Percentiles rank a stretch among this genome's conserved stretches.
Evolutionary conservation across 352 stramenopile species (phyloP).

Genomic region (Peronospora destructor): DNA sequence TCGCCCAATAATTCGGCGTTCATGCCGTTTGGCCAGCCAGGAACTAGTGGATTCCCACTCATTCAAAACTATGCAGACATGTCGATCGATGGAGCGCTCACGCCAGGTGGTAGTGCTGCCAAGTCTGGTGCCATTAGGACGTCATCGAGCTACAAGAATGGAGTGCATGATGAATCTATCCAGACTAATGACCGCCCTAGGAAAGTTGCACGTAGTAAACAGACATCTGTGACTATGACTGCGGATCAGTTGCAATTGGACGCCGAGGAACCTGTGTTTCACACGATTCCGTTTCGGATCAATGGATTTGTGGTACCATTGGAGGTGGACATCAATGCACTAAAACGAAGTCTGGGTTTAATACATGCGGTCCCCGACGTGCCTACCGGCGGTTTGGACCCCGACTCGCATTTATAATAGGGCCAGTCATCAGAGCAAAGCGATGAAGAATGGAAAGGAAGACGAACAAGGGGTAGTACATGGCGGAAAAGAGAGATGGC

Average conservation of each 20-base stretch:
- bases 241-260: conserved; percentile 26
- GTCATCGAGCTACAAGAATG: conserved; percentile 24
- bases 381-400: conserved; percentile 17
- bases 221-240: background rate
- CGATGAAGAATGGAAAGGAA: conserved; percentile 1
- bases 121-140: conserved; percentile 11
- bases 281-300: conserved; percentile 64
- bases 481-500: conserved; percentile 6
- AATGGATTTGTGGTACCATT: conserved; percentile 66
- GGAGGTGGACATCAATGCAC: conserved; percentile 56
- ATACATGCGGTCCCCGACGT: conserved; percentile 15
- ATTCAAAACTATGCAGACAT: conserved; percentile 46
- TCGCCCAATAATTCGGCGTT: conserved; percentile 22
- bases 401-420: conserved; percentile 29
- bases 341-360: conserved; percentile 46
- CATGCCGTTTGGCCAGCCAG: conserved; percentile 23
- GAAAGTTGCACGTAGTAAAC: conserved; percentile 35
- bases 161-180: conserved; percentile 22
- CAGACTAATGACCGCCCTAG: conserved; percentile 34
- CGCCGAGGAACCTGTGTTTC: conserved; percentile 40
- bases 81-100: conserved; percentile 25
- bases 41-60: conserved; percentile 27
- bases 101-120: conserved; percentile 7
- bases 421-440: conserved; percentile 4
- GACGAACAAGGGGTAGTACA: conserved; percentile 8